These are phyloP conservation scores for Phytophthora palmivora DNA, from an alignment of 352 stramenopile genomes.

Conservation along the genomic window DNA sequence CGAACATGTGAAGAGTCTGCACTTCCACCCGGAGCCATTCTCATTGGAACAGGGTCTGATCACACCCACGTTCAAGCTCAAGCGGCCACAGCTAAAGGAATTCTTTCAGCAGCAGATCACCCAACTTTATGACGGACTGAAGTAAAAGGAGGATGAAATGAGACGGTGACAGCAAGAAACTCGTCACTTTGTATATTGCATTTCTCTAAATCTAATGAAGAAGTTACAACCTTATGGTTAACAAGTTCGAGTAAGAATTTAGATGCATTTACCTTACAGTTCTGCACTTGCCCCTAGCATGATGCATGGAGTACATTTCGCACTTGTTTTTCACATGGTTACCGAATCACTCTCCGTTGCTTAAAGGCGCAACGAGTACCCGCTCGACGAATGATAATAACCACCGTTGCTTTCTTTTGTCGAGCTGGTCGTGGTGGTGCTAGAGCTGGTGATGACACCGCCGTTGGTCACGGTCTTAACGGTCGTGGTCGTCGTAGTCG, in stretches of 20 bases:
- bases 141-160: neutral
- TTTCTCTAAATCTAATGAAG: no score
- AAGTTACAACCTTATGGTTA: no score
- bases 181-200: no score
- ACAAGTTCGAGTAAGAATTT: neutral
- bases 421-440: constrained; percentile 34
- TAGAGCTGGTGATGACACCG: constrained; percentile 18
- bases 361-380: constrained; percentile 73
- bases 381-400: constrained; percentile 76
- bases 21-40: constrained; percentile 84
- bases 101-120: constrained; percentile 62
- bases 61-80: constrained; percentile 96
- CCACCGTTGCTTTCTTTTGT: constrained; percentile 36
- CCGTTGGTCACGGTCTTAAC: constrained; percentile 29
- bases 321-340: constrained; percentile 16
- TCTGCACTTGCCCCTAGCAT: constrained; percentile 19
- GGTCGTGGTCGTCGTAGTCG: constrained; percentile 38
- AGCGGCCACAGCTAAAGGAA: constrained; percentile 68
- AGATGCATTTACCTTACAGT: constrained; percentile 13
- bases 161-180: no score
- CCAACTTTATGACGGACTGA: constrained; percentile 40
- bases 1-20: constrained; percentile 85
- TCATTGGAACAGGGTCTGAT: constrained; percentile 88
- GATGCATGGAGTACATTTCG: constrained; percentile 9
- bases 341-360: neutral